phyloP scores from a whole-genome alignment of 108 stramenopile genomes.

The Conticribra weissflogii region DNA sequence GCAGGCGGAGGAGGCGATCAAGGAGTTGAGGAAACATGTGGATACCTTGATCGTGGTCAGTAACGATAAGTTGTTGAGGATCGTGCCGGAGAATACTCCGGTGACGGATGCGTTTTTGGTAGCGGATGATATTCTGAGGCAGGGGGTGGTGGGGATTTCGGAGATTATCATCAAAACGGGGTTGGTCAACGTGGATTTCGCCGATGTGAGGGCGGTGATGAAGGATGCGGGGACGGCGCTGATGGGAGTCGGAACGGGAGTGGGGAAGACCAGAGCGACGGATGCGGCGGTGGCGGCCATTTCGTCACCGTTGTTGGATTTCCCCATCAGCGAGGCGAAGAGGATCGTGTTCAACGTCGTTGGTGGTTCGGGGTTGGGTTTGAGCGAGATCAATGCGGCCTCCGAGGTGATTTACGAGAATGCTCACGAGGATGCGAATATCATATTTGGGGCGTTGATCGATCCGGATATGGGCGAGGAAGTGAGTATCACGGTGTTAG shows the following conservation, averaged over 20 bases:
- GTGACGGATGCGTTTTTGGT: constrained; percentile 83
- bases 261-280: constrained; percentile 78
- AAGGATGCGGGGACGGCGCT: constrained; percentile 88
- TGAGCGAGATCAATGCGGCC: constrained; percentile 86
- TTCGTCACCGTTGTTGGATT: constrained; percentile 83
- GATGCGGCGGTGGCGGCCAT: constrained; percentile 90
- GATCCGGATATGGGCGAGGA: constrained; percentile 51
- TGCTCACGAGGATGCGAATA: constrained; percentile 90
- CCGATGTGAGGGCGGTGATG: constrained; percentile 92
- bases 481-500: constrained; percentile 60
- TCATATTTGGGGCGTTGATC: constrained; percentile 88
- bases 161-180: constrained; percentile 92
- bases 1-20: constrained; percentile 81
- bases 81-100: constrained; percentile 88
- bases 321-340: constrained; percentile 81
- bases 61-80: constrained; percentile 90
- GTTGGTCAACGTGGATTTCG: constrained; percentile 94
- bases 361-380: constrained; percentile 77
- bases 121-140: constrained; percentile 90
- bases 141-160: constrained; percentile 90
- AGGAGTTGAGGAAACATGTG: constrained; percentile 64
- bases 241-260: constrained; percentile 89
- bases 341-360: constrained; percentile 92
- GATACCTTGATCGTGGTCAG: constrained; percentile 93
- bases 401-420: constrained; percentile 87